phyloP scores from a whole-genome alignment of 1,139 yeast genomes.

The Blastobotrys aristatus region DNA sequence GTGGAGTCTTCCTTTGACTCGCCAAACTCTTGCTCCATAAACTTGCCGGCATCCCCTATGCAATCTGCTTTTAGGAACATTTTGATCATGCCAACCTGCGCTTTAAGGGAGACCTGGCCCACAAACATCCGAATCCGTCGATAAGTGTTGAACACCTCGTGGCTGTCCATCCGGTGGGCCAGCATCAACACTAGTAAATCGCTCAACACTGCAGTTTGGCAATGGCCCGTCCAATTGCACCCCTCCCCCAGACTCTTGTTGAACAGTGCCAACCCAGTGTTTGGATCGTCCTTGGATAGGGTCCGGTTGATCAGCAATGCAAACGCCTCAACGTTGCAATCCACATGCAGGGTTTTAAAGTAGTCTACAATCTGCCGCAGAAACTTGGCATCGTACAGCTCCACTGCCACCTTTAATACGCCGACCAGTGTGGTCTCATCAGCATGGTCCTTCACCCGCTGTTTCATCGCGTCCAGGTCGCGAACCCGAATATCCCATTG shows the following conservation, averaged over 20 bases:
- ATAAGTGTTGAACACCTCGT: constrained; percentile 30
- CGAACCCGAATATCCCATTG: constrained; percentile 31
- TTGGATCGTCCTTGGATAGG: constrained; percentile 23
- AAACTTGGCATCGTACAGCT: constrained; percentile 20
- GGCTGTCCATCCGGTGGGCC: constrained; percentile 27
- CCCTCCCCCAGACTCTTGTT: constrained; percentile 38
- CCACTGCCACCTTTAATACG: constrained; percentile 23
- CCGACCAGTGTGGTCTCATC: constrained; percentile 30
- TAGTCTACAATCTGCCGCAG: constrained; percentile 20
- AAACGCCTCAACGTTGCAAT: constrained; percentile 27
- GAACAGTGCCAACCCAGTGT: constrained; percentile 35
- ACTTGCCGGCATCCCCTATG: constrained; percentile 54
- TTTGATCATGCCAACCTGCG: constrained; percentile 45
- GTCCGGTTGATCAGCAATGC: constrained; percentile 28
- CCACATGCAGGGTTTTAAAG: constrained; percentile 25
- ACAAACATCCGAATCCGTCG: constrained; percentile 38
- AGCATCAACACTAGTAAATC: constrained; percentile 31
- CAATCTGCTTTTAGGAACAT: constrained; percentile 46
- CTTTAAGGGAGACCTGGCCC: constrained; percentile 38
- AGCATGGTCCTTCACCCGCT: constrained; percentile 20
- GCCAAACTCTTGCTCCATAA: constrained; percentile 54
- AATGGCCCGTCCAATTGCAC: constrained; percentile 41
- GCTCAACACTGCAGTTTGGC: constrained; percentile 32
- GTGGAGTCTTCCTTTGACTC: constrained; percentile 37
- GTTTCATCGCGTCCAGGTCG: constrained; percentile 16